Percentiles rank a stretch among this genome's conserved stretches.
Evolutionary conservation across 2,329 filamentous ascomycete genomes (phyloP).

Genomic region (Nemania sp.): DNA sequence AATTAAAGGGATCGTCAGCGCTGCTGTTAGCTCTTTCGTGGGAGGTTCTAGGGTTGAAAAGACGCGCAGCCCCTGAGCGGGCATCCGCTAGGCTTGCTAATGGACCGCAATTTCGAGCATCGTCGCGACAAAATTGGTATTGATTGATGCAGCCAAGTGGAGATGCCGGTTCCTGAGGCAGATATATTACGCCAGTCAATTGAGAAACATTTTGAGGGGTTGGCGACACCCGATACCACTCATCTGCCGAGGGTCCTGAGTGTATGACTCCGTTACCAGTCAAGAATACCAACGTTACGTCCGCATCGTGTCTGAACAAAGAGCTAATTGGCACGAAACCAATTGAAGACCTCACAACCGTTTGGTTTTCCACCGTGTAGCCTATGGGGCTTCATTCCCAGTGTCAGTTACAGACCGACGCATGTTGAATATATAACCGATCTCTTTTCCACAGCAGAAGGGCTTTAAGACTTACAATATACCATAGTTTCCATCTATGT

Average conservation of each 20-base stretch:
- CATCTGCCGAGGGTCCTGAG: not conserved
- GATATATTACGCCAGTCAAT: not conserved
- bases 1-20: not conserved
- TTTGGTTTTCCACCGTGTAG: too few relatives aligned
- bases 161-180: slow-evolving; percentile 14
- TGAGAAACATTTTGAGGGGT: not conserved
- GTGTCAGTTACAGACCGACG: too few relatives aligned
- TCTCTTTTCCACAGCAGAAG: too few relatives aligned
- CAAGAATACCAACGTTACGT: slow-evolving; percentile 8
- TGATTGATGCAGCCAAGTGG: slow-evolving; percentile 16
- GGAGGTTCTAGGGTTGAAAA: slow-evolving; percentile 9
- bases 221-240: slow-evolving; percentile 12
- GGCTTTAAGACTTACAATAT: not conserved
- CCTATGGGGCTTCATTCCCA: too few relatives aligned
- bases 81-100: slow-evolving; percentile 19
- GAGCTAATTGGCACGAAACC: not conserved
- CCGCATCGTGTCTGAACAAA: slow-evolving; percentile 7
- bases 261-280: slow-evolving; percentile 12
- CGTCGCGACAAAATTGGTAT: slow-evolving; percentile 16
- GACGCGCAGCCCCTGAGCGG: not conserved
- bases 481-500: not conserved
- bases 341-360: too few relatives aligned
- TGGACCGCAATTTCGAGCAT: slow-evolving; percentile 1
- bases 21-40: not conserved
- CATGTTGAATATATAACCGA: too few relatives aligned